Conservation (phyloP, 2,329 filamentous ascomycete species). For the Scleromitrula shiraiana region DNA sequence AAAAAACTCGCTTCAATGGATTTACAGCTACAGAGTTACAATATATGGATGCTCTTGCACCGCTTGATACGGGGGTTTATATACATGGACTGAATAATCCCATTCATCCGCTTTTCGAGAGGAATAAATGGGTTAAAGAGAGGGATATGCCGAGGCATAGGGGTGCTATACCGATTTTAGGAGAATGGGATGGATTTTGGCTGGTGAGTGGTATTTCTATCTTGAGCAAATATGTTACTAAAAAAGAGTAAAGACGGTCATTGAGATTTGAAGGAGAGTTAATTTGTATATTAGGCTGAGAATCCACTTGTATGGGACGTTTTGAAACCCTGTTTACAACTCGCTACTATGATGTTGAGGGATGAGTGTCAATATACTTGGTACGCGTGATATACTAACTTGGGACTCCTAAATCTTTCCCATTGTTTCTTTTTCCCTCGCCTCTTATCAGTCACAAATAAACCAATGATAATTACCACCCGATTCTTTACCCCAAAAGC, state of each 20-base stretch:
- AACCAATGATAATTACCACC: neutral
- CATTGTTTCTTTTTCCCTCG: neutral
- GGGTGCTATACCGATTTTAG: constrained; percentile 9
- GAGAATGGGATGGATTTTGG: constrained; percentile 9
- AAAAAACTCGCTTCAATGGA: neutral
- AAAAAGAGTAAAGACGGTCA: too few species aligned
- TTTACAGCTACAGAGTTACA: neutral
- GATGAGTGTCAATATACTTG: constrained; percentile 1
- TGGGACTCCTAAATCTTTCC: too few species aligned
- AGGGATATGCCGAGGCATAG: constrained; percentile 5
- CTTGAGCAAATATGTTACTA: too few species aligned
- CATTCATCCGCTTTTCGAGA: constrained; percentile 7
- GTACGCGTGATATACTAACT: neutral
- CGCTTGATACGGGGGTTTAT: neutral
- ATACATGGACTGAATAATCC: neutral
- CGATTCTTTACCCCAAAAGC: too few species aligned
- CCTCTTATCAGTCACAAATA: neutral
- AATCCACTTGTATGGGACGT: neutral
- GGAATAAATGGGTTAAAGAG: constrained; percentile 4
- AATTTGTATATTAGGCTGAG: too few species aligned
- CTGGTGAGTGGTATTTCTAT: constrained; percentile 8
- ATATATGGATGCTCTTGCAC: neutral
- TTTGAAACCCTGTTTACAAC: neutral
- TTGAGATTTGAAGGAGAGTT: too few species aligned
- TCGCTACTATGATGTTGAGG: neutral